Base-by-base conservation (phyloP, 2,329 filamentous ascomycete species). In the Aureobasidium subglaciale region DNA sequence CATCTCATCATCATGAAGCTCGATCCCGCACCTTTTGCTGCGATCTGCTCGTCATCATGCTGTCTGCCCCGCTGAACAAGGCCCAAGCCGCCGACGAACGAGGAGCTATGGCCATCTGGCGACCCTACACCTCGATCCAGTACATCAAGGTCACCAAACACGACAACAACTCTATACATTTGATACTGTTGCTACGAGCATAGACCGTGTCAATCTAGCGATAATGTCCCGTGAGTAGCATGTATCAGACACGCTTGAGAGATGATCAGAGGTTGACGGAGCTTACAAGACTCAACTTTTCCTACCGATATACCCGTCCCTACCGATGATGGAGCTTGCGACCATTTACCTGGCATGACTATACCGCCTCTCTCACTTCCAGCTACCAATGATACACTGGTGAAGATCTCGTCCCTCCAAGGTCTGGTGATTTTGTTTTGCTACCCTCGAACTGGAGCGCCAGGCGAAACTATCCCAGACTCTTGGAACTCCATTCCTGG, bases 401-500 rank as follows among this genome's bases (percentile, higher is more conserved):
- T 69, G 55, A 63, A 71, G 48, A 60, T 70, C 20, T 70, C 70
- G 10, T 63, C 63, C 7, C 65, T 73, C 18, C 37, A 65, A 13
- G 68, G 68, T 34, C 65, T 73, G 15, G 71, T 64, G 18, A 68
- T 76, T 38, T 45, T 74, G 48, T 75, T 75, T 64, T 71, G 65
- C 65, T 74, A 73, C 60, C 72, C 71, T 7, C 69, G 69, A 30
- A 72, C 69, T 37, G 70, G 65, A 30, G 71, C 66, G 2, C 71
- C 69, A 11, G 63, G 67, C 57, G 71, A 75, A 58, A 67, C 61
- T 1, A 67, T 75, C n/a, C 66, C 71, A 40, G 65, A 70, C 25
- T 63, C 66, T 11, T 75, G 71, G 72, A 71, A 75, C 61, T 59
- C 64, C 15, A 74, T 74, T 53, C 71, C 71, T 4, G 72, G 73